phyloP scores from a whole-genome alignment of 148 eudicot genomes.

The Cornus kousa region DNA sequence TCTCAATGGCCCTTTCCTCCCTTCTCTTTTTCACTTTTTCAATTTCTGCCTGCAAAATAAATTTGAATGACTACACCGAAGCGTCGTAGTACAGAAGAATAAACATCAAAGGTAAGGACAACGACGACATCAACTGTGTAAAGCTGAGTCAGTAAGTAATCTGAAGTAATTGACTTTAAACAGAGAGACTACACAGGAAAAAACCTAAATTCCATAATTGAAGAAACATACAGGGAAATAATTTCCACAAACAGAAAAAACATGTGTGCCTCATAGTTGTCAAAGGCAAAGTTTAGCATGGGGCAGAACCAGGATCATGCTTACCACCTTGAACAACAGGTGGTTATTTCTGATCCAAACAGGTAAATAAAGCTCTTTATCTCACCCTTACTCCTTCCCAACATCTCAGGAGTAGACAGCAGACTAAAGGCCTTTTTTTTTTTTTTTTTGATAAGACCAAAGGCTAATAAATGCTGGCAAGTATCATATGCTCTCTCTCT shows the following conservation, averaged over 20 bases:
- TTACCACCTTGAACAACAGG: too few species aligned
- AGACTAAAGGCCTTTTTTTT: too few species aligned
- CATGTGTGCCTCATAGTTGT: not conserved
- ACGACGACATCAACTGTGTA: not conserved
- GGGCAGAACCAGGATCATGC: too few species aligned
- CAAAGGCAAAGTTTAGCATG: not conserved
- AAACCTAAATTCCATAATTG: not conserved
- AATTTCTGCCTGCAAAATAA: conserved; percentile 65
- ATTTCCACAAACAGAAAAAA: not conserved
- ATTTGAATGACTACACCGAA: not conserved
- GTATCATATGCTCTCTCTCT: too few species aligned
- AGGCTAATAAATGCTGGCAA: too few species aligned
- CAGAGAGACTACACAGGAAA: not conserved
- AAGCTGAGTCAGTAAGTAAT: not conserved
- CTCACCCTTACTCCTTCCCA: too few species aligned
- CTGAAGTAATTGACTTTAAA: not conserved
- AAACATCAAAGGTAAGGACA: not conserved
- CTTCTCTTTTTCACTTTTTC: conserved; percentile 95
- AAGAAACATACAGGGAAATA: not conserved
- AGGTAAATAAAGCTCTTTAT: too few species aligned
- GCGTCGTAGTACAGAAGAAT: not conserved
- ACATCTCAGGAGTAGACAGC: too few species aligned
- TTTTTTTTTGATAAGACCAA: too few species aligned
- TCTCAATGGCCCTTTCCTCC: conserved; percentile 87
- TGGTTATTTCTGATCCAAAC: not conserved